These are phyloP conservation scores for Megacollybia marginata DNA, from an alignment of 768 basidiomycete genomes.

Conservation along the genomic window DNA sequence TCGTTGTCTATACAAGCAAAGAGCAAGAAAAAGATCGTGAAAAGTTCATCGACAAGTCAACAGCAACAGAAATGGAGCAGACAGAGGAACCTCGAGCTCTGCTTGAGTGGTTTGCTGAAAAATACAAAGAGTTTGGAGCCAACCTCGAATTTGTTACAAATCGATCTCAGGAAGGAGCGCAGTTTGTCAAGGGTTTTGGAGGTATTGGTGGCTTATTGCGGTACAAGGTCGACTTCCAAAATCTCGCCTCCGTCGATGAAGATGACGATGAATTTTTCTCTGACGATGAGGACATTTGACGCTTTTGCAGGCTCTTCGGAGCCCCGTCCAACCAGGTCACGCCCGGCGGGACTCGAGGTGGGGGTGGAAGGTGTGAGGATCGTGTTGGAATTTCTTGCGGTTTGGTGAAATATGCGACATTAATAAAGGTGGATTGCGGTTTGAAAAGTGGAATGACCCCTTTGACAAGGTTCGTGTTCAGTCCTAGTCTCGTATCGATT, in stretches of 20 bases:
- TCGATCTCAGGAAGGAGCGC: conserved; percentile 92
- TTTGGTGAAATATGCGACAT: no score
- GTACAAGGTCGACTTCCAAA: conserved; percentile 96
- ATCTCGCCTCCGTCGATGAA: conserved; percentile 44
- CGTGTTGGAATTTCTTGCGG: no score
- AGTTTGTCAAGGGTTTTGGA: conserved; percentile 98
- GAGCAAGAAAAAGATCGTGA: conserved; percentile 91
- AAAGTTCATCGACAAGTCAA: conserved; percentile 93
- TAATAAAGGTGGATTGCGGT: no score
- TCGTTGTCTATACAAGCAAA: conserved; percentile 69
- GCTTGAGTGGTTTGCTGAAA: conserved; percentile 98
- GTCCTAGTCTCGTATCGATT: no score
- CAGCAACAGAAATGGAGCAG: conserved; percentile 94
- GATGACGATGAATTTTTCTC: conserved; percentile 84
- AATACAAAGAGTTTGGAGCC: conserved; percentile 97
- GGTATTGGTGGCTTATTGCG: conserved; percentile 93
- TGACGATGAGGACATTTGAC: conserved; percentile 77
- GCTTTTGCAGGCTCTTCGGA: conserved; percentile 79
- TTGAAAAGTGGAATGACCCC: no score
- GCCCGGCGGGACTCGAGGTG: conserved; percentile 57
- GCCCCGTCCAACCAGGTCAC: conserved; percentile 61
- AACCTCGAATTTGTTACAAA: conserved; percentile 95
- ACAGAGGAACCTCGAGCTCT: conserved; percentile 72
- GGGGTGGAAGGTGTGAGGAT: conserved; percentile 11
- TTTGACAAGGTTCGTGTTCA: no score